A percentile compares a stretch with the other conserved stretches of the same genome.
Evolutionary conservation across 1,284 basidiomycete genomes (phyloP).

Genomic region (Erythrobasidium hasegawianum): DNA sequence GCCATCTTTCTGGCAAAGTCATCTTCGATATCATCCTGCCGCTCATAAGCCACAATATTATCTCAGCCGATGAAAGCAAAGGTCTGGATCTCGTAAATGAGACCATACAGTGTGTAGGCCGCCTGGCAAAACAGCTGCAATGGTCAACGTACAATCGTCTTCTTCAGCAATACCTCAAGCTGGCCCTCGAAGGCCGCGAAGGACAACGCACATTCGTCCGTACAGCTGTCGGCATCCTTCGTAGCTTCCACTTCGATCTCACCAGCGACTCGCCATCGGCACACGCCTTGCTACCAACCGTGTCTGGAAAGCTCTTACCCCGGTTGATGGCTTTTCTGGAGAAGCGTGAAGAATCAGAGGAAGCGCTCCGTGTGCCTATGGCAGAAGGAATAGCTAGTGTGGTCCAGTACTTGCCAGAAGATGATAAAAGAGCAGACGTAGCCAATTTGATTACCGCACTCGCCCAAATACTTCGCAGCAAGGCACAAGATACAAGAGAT

Average conservation of each 20-base stretch:
- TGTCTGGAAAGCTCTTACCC: slow-evolving; percentile 63
- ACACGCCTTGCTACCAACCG: slow-evolving; percentile 31
- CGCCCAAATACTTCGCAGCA: slow-evolving; percentile 82
- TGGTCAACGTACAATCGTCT: slow-evolving; percentile 84
- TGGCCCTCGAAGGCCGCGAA: slow-evolving; percentile 66
- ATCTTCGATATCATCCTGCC: slow-evolving; percentile 83
- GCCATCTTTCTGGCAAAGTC: slow-evolving; percentile 65
- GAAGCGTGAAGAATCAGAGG: slow-evolving; percentile 77
- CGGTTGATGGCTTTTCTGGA: slow-evolving; percentile 71
- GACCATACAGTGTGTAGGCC: slow-evolving; percentile 72
- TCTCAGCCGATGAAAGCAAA: slow-evolving; percentile 54
- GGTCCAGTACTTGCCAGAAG: slow-evolving; percentile 72
- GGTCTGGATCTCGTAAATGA: slow-evolving; percentile 82
- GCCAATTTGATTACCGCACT: slow-evolving; percentile 75
- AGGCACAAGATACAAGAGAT: slow-evolving; percentile 90
- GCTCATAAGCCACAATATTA: slow-evolving; percentile 66
- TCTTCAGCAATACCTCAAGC: slow-evolving; percentile 75
- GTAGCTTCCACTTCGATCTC: slow-evolving; percentile 80
- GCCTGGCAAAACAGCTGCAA: slow-evolving; percentile 63
- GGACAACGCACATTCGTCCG: slow-evolving; percentile 82
- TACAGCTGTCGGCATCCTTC: slow-evolving; percentile 76
- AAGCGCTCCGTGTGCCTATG: slow-evolving; percentile 79
- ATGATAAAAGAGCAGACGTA: slow-evolving; percentile 67
- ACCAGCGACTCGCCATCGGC: slow-evolving; percentile 27
- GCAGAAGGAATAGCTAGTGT: slow-evolving; percentile 83